Conservation (phyloP, 2,329 filamentous ascomycete species). For the Ilyonectria sp. region DNA sequence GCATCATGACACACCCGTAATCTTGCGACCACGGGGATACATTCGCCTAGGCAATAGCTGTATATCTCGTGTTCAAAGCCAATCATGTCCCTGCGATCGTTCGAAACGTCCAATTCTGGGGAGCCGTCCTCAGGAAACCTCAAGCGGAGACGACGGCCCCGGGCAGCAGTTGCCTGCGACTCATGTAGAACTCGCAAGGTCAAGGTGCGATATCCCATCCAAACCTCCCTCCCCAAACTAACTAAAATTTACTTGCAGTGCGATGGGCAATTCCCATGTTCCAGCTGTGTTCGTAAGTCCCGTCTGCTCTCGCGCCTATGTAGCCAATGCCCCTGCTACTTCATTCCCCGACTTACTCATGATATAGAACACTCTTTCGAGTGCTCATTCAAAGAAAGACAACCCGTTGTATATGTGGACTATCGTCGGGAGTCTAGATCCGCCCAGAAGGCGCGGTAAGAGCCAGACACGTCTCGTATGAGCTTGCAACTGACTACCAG, state of each 20-base stretch:
- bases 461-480: neutral
- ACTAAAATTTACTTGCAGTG: constrained; percentile 4
- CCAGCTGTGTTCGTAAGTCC: constrained; percentile 25
- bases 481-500: neutral
- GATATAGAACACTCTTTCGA: constrained; percentile 20
- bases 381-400: constrained; percentile 25
- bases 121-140: neutral
- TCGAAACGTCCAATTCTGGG: constrained; percentile 1
- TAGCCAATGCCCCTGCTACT: no score
- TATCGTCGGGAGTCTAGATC: neutral
- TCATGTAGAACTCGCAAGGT: constrained; percentile 29
- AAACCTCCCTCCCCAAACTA: neutral
- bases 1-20: neutral
- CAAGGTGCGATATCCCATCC: constrained; percentile 10
- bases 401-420: constrained; percentile 12
- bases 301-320: neutral
- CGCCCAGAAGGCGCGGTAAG: neutral
- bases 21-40: no score
- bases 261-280: constrained; percentile 24
- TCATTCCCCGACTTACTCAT: neutral
- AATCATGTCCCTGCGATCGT: constrained; percentile 10
- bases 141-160: constrained; percentile 28
- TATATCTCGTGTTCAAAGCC: neutral
- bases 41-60: neutral
- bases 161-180: constrained; percentile 30